Percentiles rank a stretch among this genome's conserved stretches.
Conservation (phyloP, 768 basidiomycete species). For the Clavaria fumosa region DNA sequence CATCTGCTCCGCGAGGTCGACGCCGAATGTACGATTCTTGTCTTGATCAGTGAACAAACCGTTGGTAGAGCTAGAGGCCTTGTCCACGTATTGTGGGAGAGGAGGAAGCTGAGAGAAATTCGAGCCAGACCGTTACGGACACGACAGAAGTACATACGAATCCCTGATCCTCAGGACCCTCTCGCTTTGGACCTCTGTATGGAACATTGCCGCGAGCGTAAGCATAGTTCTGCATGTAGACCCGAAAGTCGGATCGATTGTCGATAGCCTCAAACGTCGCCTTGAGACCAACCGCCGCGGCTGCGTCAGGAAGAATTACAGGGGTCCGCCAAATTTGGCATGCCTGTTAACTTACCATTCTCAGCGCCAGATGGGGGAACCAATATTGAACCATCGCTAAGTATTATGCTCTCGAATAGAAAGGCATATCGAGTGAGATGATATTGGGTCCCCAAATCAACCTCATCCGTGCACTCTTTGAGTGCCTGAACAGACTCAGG, state of each 20-base stretch:
- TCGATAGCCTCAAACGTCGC: slow-evolving; percentile 83
- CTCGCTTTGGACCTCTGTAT: slow-evolving; percentile 70
- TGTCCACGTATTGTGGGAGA: too few relatives aligned
- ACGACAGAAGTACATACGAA: slow-evolving; percentile 51
- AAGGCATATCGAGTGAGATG: slow-evolving; percentile 92
- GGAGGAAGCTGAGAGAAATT: too few relatives aligned
- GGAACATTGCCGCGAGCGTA: slow-evolving; percentile 53
- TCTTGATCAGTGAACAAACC: slow-evolving; percentile 3
- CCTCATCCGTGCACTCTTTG: slow-evolving; percentile 91
- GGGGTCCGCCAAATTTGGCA: too few relatives aligned
- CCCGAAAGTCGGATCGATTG: slow-evolving; percentile 87
- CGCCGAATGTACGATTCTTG: slow-evolving; percentile 73
- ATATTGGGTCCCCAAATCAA: slow-evolving; percentile 96
- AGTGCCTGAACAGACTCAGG: slow-evolving; percentile 38
- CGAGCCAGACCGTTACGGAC: too few relatives aligned
- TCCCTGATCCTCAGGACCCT: slow-evolving; percentile 83
- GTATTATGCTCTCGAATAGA: slow-evolving; percentile 78
- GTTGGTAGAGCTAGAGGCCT: too few relatives aligned
- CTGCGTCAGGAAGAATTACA: too few relatives aligned
- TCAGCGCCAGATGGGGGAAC: slow-evolving; percentile 55
- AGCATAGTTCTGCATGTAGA: slow-evolving; percentile 94
- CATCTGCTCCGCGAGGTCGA: slow-evolving; percentile 90
- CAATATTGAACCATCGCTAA: slow-evolving; percentile 78
- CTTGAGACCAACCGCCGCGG: slow-evolving; percentile 63
- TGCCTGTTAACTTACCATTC: slow-evolving; percentile 32